phyloP scores from a whole-genome alignment of 805 yeast genomes.

The Cyberlindnera mississippiensis region DNA sequence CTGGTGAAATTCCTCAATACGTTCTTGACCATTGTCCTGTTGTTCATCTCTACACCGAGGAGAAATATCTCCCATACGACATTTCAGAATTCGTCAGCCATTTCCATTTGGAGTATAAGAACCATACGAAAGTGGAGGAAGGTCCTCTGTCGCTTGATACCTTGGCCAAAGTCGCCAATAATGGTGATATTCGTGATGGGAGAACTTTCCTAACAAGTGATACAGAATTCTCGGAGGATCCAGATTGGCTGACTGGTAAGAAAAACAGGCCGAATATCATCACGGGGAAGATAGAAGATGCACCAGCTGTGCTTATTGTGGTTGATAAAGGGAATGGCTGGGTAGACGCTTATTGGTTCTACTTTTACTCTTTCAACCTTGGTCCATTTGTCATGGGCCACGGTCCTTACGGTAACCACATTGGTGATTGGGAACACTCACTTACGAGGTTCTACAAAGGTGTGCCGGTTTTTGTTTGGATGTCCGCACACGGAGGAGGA shows the following conservation, averaged over 20 bases:
- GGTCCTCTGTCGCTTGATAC: slow-evolving; percentile 29
- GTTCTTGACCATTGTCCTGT: slow-evolving; percentile 67
- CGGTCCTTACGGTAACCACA: slow-evolving; percentile 96
- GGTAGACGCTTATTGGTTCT: slow-evolving; percentile 96
- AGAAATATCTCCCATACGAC: slow-evolving; percentile 80
- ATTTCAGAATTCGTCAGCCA: slow-evolving; percentile 62
- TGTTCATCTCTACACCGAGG: slow-evolving; percentile 87
- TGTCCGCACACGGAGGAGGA: slow-evolving; percentile 98
- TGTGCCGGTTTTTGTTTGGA: slow-evolving; percentile 81
- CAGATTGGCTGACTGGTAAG: slow-evolving; percentile 82
- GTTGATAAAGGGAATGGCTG: slow-evolving; percentile 93
- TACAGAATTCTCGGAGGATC: slow-evolving; percentile 67
- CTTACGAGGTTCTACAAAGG: slow-evolving; percentile 81
- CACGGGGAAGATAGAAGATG: slow-evolving; percentile 67
- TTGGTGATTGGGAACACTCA: slow-evolving; percentile 98
- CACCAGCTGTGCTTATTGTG: slow-evolving; percentile 77
- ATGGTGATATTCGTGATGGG: slow-evolving; percentile 28
- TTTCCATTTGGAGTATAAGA: slow-evolving; percentile 51
- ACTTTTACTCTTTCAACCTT: slow-evolving; percentile 86
- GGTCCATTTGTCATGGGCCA: slow-evolving; percentile 98
- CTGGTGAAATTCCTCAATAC: slow-evolving; percentile 61
- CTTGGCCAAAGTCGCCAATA: slow-evolving; percentile 22
- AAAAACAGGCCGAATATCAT: slow-evolving; percentile 63
- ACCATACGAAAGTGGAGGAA: slow-evolving; percentile 41
- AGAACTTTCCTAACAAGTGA: slow-evolving; percentile 56